Percentiles rank a stretch among this genome's conserved stretches.
Evolutionary conservation across 805 yeast genomes (phyloP).

Genomic region (Pichia scutulata): DNA sequence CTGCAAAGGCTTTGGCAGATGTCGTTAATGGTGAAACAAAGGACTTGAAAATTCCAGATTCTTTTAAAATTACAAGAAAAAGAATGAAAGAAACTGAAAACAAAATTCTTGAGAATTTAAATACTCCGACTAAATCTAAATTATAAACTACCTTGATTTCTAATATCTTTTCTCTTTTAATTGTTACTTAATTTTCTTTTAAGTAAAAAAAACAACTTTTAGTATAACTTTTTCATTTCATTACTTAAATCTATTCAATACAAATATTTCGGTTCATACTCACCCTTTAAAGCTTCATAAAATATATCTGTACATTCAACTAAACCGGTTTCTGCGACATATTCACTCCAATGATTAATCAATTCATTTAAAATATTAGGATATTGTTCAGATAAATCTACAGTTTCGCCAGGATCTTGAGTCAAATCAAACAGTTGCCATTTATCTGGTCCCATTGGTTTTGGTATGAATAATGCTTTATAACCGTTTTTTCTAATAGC

Average conservation of each 20-base stretch:
- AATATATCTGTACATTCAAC: constrained; percentile 24
- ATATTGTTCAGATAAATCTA: constrained; percentile 32
- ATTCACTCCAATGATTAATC: constrained; percentile 41
- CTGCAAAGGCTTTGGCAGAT: constrained; percentile 31
- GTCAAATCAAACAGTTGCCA: constrained; percentile 42
- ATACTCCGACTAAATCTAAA: neutral
- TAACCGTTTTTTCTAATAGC: constrained; percentile 44
- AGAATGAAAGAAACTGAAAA: constrained; percentile 15
- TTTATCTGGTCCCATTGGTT: constrained; percentile 39
- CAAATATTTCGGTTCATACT: constrained; percentile 3
- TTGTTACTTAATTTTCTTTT: no score
- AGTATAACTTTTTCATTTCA: no score
- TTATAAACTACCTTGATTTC: neutral
- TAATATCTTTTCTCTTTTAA: no score
- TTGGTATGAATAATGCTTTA: constrained; percentile 42
- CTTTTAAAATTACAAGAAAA: constrained; percentile 17
- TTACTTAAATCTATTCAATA: neutral
- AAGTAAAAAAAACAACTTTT: no score
- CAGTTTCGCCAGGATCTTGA: constrained; percentile 40
- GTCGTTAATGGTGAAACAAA: neutral
- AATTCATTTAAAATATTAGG: constrained; percentile 35
- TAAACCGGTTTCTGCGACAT: constrained; percentile 45
- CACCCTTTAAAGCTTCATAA: constrained; percentile 6
- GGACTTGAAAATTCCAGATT: constrained; percentile 8
- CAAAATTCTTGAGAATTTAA: constrained; percentile 6